A percentile compares a stretch with the other conserved stretches of the same genome.
These are phyloP conservation scores for Hymenoscyphus linearis DNA, from an alignment of 2,329 filamentous ascomycete genomes.

Conservation along the genomic window DNA sequence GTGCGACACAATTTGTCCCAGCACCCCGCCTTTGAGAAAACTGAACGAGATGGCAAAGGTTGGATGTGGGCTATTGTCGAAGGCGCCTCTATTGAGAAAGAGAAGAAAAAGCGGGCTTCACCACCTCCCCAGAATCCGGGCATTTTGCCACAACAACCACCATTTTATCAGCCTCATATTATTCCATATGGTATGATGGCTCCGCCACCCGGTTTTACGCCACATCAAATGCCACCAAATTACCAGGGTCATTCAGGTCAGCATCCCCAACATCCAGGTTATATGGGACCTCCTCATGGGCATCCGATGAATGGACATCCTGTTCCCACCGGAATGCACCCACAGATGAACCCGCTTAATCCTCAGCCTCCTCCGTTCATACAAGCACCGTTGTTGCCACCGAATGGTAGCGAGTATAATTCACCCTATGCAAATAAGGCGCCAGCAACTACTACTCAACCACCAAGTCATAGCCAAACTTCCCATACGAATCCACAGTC, in stretches of 20 bases:
- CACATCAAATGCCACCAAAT: slow-evolving; percentile 21
- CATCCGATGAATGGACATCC: slow-evolving; percentile 17
- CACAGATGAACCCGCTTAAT: slow-evolving; percentile 10
- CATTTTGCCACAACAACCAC: slow-evolving; percentile 25
- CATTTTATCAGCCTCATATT: slow-evolving; percentile 26
- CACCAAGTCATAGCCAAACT: neutral
- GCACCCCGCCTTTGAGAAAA: slow-evolving; percentile 49
- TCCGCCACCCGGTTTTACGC: slow-evolving; percentile 23
- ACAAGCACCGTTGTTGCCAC: slow-evolving; percentile 21
- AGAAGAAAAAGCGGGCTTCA: slow-evolving; percentile 42
- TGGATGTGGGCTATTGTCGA: slow-evolving; percentile 51
- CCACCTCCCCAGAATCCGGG: slow-evolving; percentile 36
- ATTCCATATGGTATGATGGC: slow-evolving; percentile 23
- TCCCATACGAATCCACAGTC: slow-evolving; percentile 7
- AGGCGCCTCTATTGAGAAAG: slow-evolving; percentile 50
- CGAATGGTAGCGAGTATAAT: slow-evolving; percentile 26
- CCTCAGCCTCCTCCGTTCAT: slow-evolving; percentile 13
- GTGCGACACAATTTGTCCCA: slow-evolving; percentile 58
- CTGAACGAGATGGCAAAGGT: slow-evolving; percentile 49
- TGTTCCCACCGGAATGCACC: slow-evolving; percentile 12
- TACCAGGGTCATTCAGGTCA: slow-evolving; percentile 13
- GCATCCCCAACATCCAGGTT: slow-evolving; percentile 16
- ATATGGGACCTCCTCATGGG: slow-evolving; percentile 17
- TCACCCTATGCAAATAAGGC: slow-evolving; percentile 29
- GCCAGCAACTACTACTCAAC: slow-evolving; percentile 22